A percentile compares a stretch with the other conserved stretches of the same genome.
phyloP scores from a whole-genome alignment of 176 grass and related monocot species.

The Zoysia pacifica region DNA sequence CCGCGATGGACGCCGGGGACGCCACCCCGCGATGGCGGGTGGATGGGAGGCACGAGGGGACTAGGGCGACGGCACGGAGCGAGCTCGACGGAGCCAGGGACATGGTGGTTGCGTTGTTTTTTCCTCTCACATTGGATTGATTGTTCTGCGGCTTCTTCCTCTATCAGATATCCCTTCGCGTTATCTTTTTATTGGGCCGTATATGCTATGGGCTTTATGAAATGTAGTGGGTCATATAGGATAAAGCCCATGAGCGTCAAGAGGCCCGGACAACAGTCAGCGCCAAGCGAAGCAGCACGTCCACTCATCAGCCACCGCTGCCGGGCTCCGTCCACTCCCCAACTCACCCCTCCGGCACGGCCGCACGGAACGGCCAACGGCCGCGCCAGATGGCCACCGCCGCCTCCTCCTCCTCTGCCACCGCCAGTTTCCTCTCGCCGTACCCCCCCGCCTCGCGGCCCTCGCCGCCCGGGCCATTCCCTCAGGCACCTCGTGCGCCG shows the following conservation, averaged over 20 bases:
- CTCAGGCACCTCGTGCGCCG: constrained; percentile 24
- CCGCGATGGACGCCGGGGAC: neutral
- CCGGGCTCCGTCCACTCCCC: constrained; percentile 24
- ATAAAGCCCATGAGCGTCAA: neutral
- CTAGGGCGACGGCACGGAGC: constrained; percentile 33
- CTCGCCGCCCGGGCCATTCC: constrained; percentile 42
- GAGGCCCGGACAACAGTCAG: no score
- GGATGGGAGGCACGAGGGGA: neutral
- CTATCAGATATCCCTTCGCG: neutral
- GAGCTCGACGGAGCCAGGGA: constrained; percentile 44
- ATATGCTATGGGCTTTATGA: neutral
- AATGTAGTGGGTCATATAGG: neutral
- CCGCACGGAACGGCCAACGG: no score
- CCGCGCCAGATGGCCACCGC: constrained; percentile 41
- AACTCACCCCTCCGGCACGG: neutral
- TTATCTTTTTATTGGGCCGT: constrained; percentile 13
- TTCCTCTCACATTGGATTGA: neutral
- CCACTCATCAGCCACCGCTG: neutral
- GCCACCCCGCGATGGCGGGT: neutral
- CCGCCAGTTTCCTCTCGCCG: constrained; percentile 50
- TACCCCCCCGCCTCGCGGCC: neutral
- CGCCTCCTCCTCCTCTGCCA: constrained; percentile 26
- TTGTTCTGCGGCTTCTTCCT: neutral
- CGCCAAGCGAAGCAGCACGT: no score
- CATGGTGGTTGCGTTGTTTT: constrained; percentile 11